Evolutionary conservation across 2,329 filamentous ascomycete genomes (phyloP), one percentile per base, ranked within the genome.

Genomic region (Berkeleyomyces rouxiae): DNA sequence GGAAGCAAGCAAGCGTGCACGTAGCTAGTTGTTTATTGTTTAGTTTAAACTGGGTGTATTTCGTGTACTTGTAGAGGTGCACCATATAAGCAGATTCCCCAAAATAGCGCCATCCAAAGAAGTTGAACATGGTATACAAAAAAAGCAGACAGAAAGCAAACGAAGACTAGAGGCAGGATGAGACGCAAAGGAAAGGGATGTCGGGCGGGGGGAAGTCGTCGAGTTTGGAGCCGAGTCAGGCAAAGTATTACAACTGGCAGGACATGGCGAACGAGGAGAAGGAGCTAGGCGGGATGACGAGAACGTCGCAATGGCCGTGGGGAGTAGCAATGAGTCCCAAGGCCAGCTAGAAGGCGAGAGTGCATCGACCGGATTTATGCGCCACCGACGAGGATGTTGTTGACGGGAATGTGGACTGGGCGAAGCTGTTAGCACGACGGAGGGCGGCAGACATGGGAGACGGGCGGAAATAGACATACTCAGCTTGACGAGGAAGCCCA

Each of bases 401-500:
- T 86, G 67, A 87, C 79, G 66, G 84, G 84, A 58, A 86, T 85
- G 72, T 86, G 83, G 67, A 86, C 81, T 84, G 16, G 2, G 49
- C 4, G 10, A 23, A n/a, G 4, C 10, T 3, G 55, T 63, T 63
- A 65, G 64, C 37, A 23, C 63, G 11, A 1, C 13, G 4, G 11
- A 7, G 36, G n/a, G n/a, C 37, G 42, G 53, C n/a, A 65, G 59
- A 39, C 49, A 39, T 42, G 40, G 23, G 23, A 3, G 11, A 23
- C 37, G 23, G 31, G 44, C 9, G 11, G 33, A 13, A 16, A 33
- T 59, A 37, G 9, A 67, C 79, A 59, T 76, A 84, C 82, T 84
- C 70, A 87, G 78, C 78, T 87, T 86, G 71, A 87, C 82, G 66
- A 87, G 73, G 74, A 86, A 87, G 66, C 84, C 84, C 64, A 86